These are phyloP conservation scores for Ajuga chamaepitys DNA, from an alignment of 257 asterid species.

Conservation along the genomic window DNA sequence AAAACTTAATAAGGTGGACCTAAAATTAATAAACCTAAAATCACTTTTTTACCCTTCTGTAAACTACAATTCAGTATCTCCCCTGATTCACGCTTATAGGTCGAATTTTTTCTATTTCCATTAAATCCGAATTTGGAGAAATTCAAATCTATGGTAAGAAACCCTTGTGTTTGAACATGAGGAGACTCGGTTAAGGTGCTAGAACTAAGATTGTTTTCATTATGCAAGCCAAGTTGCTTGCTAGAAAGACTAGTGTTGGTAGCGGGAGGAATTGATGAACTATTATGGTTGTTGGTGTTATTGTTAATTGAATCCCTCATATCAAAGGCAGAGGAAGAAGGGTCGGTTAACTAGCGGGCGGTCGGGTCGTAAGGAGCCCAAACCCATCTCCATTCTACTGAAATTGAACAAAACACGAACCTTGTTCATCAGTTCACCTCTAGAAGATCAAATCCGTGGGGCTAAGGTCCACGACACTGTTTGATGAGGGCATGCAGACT, in stretches of 20 bases:
- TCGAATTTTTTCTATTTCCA: slow-evolving; percentile 21
- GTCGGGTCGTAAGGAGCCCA: slow-evolving; percentile 60
- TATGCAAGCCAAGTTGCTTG: slow-evolving; percentile 30
- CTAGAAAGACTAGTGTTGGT: too few species aligned
- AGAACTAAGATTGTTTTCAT: slow-evolving; percentile 37
- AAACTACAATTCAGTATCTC: slow-evolving; percentile 62
- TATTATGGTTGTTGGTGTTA: background rate
- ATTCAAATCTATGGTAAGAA: slow-evolving; percentile 35
- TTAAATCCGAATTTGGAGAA: slow-evolving; percentile 43
- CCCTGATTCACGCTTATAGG: slow-evolving; percentile 48
- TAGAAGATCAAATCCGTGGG: slow-evolving; percentile 63
- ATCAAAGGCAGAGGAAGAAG: slow-evolving; percentile 31
- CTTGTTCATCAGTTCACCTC: slow-evolving; percentile 71
- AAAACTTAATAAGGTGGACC: too few species aligned
- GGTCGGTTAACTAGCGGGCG: slow-evolving; percentile 57
- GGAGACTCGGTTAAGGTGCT: slow-evolving; percentile 42
- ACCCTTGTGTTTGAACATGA: slow-evolving; percentile 32
- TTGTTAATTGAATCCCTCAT: slow-evolving; percentile 20
- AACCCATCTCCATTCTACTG: slow-evolving; percentile 32
- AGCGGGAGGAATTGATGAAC: slow-evolving; percentile 21
- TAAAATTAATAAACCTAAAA: too few species aligned
- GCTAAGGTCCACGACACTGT: slow-evolving; percentile 87
- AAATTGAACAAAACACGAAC: slow-evolving; percentile 61
- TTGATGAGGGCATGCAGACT: slow-evolving; percentile 65
- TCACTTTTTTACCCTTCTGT: too few species aligned